Evolutionary conservation across 768 basidiomycete genomes (phyloP), one percentile per base, ranked within the genome.

Genomic region (Phlebiopsis flavidoalba): DNA sequence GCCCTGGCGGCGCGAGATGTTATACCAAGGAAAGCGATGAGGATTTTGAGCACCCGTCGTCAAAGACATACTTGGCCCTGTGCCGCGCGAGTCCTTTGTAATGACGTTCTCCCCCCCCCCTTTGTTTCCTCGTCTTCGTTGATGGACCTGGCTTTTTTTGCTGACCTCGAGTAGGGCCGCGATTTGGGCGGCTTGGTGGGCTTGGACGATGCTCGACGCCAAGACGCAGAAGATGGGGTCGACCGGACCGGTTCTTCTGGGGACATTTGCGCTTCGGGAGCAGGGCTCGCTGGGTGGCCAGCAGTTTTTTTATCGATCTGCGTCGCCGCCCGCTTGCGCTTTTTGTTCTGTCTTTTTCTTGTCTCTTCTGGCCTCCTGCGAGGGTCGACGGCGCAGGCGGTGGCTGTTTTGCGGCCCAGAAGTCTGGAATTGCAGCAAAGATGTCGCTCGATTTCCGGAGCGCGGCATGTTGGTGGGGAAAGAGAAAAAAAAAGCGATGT

Each of bases 371-470:
- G 57, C 52, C 19, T 48, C 49, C 31, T 70, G 51, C 31, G 65
- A 31, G 52, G n/a, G 60, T 66, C 54, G 74, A 73, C 24, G 76
- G 66, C 43, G 77, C 66, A 40, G 71, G 58, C 51, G 61, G 60
- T 21, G 68, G 63, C 21, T 64, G 49, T 14, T 57, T 59, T 59
- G 59, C 24, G 14, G 47, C 55, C n/a, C n/a, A 1, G 35, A 22
- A 60, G 50, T 35, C 72, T 62, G 54, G 63, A 47, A 6, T n/a
- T n/a, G 78, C 76, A 45, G 89, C 80, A 72, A 93, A 93, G 68
- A 93, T 93, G 67, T 83, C 84, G 79, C n/a, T 93, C 91, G 71
- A 93, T 93, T 81, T 93, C 91, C 55, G 87, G n/a, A 87, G 79
- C 81, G 79, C 64, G 76, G 65, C 77, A 79, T 77, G 69, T 62